Base-by-base conservation (phyloP, 2,329 filamentous ascomycete species). In the Parastagonospora nodorum region DNA sequence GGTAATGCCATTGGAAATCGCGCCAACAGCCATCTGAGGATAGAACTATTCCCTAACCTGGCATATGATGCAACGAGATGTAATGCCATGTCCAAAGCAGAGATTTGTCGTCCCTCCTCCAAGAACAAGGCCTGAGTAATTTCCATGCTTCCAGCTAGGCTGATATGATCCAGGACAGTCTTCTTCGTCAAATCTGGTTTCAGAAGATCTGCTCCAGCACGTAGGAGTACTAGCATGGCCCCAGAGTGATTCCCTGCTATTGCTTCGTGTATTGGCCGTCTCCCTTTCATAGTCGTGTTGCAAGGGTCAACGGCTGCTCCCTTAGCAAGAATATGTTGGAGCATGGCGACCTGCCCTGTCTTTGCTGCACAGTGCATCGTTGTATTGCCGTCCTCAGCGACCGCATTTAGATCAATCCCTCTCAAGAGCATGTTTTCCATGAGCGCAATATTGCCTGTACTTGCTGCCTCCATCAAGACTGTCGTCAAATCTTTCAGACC, bases 301-400 rank as follows among this genome's bases (percentile, higher is more conserved):
- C n/a, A 28, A 1, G 9, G 10, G 3, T 45, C 4, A 2, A 47
- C 8, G 1, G 9, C 12, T 12, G 58, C 53, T 3, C 48, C 51
- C 11, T 31, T 29, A 1, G 36, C 8, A 1, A 61, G 14, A 2
- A 61, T 24, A 16, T 45, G 40, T 1, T 42, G 5, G 4, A 59
- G 11, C 2, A 29, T 39, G 0, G 0, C 15, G 4, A 12, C 12
- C 4, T 57, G 55, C n/a, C 51, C 45, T 4, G 41, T 36, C 30
- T 33, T 43, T 15, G 53, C 51, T 9, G 55, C 58, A 14, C 58
- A 59, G 9, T 61, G 58, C 2, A 59, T 27, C 8, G 41, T 53
- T 7, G 58, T 57, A 1, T 36, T 57, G 5, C 36, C 16, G 8
- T 61, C 55, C 2, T 37, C 41, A 1, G 53, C 50, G 27, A 30